Conservation (phyloP, 1,284 basidiomycete genomes). For the Earliella scabrosa region DNA sequence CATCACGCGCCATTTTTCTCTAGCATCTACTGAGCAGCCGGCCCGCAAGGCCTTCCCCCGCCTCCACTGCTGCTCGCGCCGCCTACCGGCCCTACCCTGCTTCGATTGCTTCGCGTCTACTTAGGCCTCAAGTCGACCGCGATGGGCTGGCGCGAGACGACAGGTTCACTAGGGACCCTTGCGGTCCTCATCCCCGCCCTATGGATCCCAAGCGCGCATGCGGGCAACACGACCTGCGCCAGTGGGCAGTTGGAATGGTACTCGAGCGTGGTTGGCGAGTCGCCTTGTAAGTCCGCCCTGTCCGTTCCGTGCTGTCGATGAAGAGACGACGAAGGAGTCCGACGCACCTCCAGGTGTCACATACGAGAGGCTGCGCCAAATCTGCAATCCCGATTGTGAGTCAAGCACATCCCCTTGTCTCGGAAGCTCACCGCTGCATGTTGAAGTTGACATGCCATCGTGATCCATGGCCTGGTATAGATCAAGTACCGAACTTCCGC, state of each 20-base stretch:
- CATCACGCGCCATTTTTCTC: no score
- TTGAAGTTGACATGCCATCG: no score
- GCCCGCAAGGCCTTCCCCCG: no score
- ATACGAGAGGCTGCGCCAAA: conserved; percentile 15
- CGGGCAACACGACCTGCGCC: conserved; percentile 23
- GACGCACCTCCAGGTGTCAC: conserved; percentile 4
- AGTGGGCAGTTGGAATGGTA: conserved; percentile 24
- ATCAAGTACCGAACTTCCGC: conserved; percentile 14
- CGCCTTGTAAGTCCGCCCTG: conserved; percentile 15
- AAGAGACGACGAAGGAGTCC: neutral
- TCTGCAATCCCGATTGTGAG: conserved; percentile 15
- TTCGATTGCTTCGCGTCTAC: no score
- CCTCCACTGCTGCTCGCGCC: no score
- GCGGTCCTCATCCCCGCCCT: neutral
- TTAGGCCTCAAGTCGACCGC: neutral
- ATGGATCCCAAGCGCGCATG: neutral
- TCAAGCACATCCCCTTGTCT: neutral
- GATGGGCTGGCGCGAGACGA: neutral
- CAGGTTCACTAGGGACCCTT: neutral
- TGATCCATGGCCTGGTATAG: neutral
- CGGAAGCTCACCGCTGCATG: no score
- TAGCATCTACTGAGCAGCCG: no score
- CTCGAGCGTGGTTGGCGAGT: conserved; percentile 20
- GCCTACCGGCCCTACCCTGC: no score
- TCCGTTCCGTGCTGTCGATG: neutral